Base-by-base conservation (phyloP, 2,329 filamentous ascomycete genomes). In the Fusarium sp. region DNA sequence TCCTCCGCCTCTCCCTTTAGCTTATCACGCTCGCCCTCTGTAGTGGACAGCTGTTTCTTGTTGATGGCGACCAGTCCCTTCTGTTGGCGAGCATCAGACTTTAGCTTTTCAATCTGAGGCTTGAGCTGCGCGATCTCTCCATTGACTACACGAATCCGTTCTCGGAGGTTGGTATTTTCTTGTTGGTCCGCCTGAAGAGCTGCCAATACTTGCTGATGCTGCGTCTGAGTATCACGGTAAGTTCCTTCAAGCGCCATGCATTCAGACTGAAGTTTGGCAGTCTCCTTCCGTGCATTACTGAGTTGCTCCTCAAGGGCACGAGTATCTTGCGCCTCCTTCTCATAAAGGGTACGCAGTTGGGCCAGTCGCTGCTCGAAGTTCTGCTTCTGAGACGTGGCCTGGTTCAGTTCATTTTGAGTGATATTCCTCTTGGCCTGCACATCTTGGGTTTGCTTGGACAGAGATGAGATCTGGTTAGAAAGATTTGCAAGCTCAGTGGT, bases 21-120 rank as follows among this genome's bases (percentile, higher is more conserved):
- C 85, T 94, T 96, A 69, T 98, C 96, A 37, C 94, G 90, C 81
- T 98, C 96, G 53, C 89, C 90, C 82, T 99, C 96, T 64, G 93
- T 94, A 2, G 95, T 98, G 40, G 92, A 90, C 68, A 98, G 86
- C 83, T 99, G 96, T 85, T 99, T 99, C 87, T 97, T 98, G 85
- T 98, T 98, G 84, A 99, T 99, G 47, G 96, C 95, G 35, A 97
- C 96, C 74, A 98, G 87, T 23, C 96, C 96, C 85, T 97, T 98
- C 80, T 98, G 95, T 82, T 98, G 96, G 46, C 96, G 91, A 32
- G 95, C 95, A 77, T 98, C 95, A 18, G 93, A 94, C 81, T 93
- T 95, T 77, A 97, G 88, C 86, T 98, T 98, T 81, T 99, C 96
- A 59, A 99, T 90, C 75, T 96, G 92, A 37, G 95, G 95, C 82